phyloP scores from a whole-genome alignment of 2,329 filamentous ascomycete genomes.

The Ophioceras dolichostomum region DNA sequence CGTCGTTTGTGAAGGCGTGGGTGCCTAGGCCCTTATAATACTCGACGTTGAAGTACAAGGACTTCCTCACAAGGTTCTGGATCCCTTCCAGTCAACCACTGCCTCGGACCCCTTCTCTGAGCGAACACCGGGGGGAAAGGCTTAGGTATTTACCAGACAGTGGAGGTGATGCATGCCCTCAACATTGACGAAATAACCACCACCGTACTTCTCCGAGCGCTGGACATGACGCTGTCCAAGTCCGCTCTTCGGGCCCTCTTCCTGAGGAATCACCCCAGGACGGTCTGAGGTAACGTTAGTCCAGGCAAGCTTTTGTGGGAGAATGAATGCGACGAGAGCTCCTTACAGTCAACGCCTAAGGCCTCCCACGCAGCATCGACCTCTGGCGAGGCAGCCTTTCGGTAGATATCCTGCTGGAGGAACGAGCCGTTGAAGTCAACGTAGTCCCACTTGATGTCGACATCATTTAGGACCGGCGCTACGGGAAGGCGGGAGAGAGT shows the following conservation, averaged over 20 bases:
- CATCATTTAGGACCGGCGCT: slow-evolving; percentile 22
- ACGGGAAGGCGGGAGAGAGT: not conserved
- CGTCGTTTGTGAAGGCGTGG: slow-evolving; percentile 43
- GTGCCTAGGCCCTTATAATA: slow-evolving; percentile 37
- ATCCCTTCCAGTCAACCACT: too few species aligned
- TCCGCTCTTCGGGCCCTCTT: slow-evolving; percentile 36
- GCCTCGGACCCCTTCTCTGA: too few species aligned
- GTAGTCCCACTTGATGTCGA: slow-evolving; percentile 17
- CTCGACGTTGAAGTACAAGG: slow-evolving; percentile 45
- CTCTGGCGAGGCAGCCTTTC: slow-evolving; percentile 33
- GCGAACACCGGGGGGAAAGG: too few species aligned
- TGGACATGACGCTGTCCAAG: slow-evolving; percentile 42
- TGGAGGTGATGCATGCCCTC: slow-evolving; percentile 45
- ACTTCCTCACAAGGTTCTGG: slow-evolving; percentile 46
- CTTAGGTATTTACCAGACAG: slow-evolving; percentile 36
- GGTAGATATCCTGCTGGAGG: slow-evolving; percentile 38
- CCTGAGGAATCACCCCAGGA: slow-evolving; percentile 32
- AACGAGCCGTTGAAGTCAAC: slow-evolving; percentile 44
- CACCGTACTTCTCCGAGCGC: slow-evolving; percentile 39
- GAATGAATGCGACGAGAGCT: slow-evolving; percentile 12
- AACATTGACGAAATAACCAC: slow-evolving; percentile 45
- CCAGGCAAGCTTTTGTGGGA: slow-evolving; percentile 22
- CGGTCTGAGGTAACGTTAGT: slow-evolving; percentile 19
- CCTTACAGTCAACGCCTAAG: slow-evolving; percentile 20
- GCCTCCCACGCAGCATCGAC: slow-evolving; percentile 44